Conservation (phyloP, 1,284 basidiomycete species). For the Lentinula novae-zelandiae region DNA sequence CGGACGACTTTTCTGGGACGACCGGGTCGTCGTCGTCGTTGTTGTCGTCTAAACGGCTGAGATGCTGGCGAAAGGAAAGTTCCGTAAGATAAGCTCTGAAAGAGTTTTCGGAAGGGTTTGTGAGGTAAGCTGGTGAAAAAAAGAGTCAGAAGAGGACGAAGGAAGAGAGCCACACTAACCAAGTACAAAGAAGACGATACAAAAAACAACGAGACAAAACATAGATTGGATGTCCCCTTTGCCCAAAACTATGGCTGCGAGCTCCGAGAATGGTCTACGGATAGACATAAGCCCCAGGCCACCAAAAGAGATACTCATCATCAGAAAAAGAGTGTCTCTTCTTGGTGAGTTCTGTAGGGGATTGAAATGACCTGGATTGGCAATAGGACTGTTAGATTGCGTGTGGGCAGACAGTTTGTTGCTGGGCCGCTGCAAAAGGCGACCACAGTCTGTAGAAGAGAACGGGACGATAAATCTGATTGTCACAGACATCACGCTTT, state of each 20-base stretch:
- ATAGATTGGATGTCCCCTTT: slow-evolving; percentile 65
- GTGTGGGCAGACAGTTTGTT: slow-evolving; percentile 41
- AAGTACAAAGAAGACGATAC: slow-evolving; percentile 65
- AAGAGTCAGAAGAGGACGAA: slow-evolving; percentile 11
- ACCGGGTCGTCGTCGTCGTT: slow-evolving; percentile 49
- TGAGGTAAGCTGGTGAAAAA: slow-evolving; percentile 72
- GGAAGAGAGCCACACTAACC: slow-evolving; percentile 43
- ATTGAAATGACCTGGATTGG: slow-evolving; percentile 33
- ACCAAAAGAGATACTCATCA: slow-evolving; percentile 63
- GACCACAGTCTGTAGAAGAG: slow-evolving; percentile 18
- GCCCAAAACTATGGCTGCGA: slow-evolving; percentile 46
- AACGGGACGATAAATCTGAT: neutral
- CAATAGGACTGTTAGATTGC: slow-evolving; percentile 31
- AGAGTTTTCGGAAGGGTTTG: slow-evolving; percentile 89
- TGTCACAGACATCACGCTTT: neutral
- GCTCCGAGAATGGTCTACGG: slow-evolving; percentile 46
- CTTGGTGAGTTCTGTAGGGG: slow-evolving; percentile 31
- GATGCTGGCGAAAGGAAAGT: slow-evolving; percentile 90
- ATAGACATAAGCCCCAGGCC: slow-evolving; percentile 59
- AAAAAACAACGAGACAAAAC: slow-evolving; percentile 61
- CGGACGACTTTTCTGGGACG: slow-evolving; percentile 31
- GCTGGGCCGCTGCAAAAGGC: slow-evolving; percentile 25
- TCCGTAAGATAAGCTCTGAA: slow-evolving; percentile 94
- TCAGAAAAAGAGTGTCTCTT: slow-evolving; percentile 41
- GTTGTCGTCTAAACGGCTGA: slow-evolving; percentile 80